phyloP scores from a whole-genome alignment of 1,284 basidiomycete genomes.

The Microbotryum saponariae region DNA sequence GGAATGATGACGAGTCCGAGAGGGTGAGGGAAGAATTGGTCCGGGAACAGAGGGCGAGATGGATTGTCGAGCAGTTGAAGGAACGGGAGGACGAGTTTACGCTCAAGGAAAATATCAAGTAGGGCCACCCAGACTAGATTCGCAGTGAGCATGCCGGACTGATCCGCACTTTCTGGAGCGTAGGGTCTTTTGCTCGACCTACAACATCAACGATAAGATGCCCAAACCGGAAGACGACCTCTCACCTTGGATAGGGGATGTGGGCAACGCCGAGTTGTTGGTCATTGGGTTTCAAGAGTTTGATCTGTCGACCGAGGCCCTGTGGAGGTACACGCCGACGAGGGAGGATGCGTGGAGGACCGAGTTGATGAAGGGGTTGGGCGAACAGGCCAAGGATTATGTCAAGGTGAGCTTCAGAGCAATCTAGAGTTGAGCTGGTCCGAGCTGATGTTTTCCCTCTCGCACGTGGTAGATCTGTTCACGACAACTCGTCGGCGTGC shows the following conservation, averaged over 20 bases:
- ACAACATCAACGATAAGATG: conserved; percentile 27
- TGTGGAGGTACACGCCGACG: conserved; percentile 29
- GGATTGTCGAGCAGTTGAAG: conserved; percentile 13
- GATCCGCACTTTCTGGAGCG: neutral
- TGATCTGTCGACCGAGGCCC: conserved; percentile 32
- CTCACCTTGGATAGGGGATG: conserved; percentile 6
- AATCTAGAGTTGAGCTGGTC: neutral
- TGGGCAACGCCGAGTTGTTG: conserved; percentile 14
- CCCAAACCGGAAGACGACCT: conserved; percentile 4
- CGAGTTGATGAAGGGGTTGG: conserved; percentile 18
- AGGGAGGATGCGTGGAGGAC: conserved; percentile 30
- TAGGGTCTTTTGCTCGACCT: conserved; percentile 20
- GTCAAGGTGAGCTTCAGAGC: conserved; percentile 9
- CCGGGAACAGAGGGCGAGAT: neutral
- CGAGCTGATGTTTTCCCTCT: neutral
- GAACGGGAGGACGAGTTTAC: conserved; percentile 13
- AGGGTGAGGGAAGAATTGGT: too few relatives aligned
- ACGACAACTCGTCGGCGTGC: conserved; percentile 83
- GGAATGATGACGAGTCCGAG: too few relatives aligned
- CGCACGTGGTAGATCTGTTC: conserved; percentile 52
- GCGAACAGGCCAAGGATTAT: neutral
- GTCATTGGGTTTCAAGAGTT: conserved; percentile 33
- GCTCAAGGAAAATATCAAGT: conserved; percentile 16
- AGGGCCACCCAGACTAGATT: neutral
- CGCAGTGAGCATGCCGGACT: too few relatives aligned